phyloP scores from a whole-genome alignment of 257 asterid species.

The Jacaranda mimosifolia region DNA sequence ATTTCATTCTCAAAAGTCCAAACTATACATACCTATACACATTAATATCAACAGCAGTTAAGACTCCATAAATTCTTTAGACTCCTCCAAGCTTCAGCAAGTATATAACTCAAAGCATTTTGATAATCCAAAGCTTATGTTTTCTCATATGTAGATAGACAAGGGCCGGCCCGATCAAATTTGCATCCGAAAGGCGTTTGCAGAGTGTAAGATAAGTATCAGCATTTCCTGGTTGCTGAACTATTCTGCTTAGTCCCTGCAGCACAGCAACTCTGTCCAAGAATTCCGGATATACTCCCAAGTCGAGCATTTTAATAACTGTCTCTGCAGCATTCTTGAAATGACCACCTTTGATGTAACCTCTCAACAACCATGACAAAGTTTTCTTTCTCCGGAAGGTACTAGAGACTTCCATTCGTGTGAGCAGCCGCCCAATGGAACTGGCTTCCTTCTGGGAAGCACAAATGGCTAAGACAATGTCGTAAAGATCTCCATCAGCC shows the following conservation, averaged over 20 bases:
- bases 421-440: slow-evolving; percentile 69
- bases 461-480: slow-evolving; percentile 92
- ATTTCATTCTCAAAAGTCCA: slow-evolving; percentile 8
- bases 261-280: slow-evolving; percentile 82
- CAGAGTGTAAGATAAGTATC: slow-evolving; percentile 78
- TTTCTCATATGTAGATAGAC: slow-evolving; percentile 78
- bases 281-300: slow-evolving; percentile 74
- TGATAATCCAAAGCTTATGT: slow-evolving; percentile 81
- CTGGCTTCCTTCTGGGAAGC: slow-evolving; percentile 77
- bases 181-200: slow-evolving; percentile 77
- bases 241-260: slow-evolving; percentile 75
- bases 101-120: slow-evolving; percentile 61
- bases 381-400: slow-evolving; percentile 69
- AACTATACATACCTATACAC: slow-evolving; percentile 10
- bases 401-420: slow-evolving; percentile 66
- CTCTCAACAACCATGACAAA: slow-evolving; percentile 86
- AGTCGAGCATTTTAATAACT: slow-evolving; percentile 74
- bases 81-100: neutral
- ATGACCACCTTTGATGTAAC: slow-evolving; percentile 94
- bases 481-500: slow-evolving; percentile 76
- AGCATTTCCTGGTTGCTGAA: slow-evolving; percentile 63
- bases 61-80: neutral
- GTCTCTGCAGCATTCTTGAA: slow-evolving; percentile 83
- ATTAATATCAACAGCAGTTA: slow-evolving; percentile 9
- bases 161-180: slow-evolving; percentile 73